Evolutionary conservation across 257 asterid species (phyloP), one percentile per base, ranked within the genome.

Genomic region (Echites panduratus): DNA sequence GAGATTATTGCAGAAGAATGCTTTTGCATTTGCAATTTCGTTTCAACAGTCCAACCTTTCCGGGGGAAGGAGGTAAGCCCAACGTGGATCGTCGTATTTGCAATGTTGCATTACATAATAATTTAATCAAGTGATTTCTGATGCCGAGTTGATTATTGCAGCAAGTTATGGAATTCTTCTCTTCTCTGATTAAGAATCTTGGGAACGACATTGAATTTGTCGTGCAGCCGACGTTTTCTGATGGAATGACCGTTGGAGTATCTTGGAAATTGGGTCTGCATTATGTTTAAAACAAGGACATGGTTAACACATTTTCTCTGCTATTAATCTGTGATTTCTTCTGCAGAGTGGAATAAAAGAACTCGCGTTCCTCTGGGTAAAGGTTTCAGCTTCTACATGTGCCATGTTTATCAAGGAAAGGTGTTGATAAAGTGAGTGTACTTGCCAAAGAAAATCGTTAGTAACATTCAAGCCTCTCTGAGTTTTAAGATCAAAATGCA

Each of bases 1-100:
- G 93, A 91, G 77, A 48, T 86, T 12, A 85, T 87, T 40, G 89
- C 91, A 20, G 96, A 91, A 71, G 96, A 87, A 80, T 91, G 97
- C 76, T 76, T 65, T 22, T 88, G 94, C 67, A 69, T 80, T 71
- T 89, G 90, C 65, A 91, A 89, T 70, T 84, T 91, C 9, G 81
- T 82, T 50, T 82, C 88, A 1, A 40, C 84, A 0, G 79, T 79
- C 70, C 86, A 78, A 56, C 90, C 87, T 67, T 84, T 85, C 65
- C 84, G 76, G 16, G 97, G 97, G 19, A 91, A 89, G 86, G 83
- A 87, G 96, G 96, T 87, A 78, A 50, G 79, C 41, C 17, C 26
- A 24, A 65, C 0, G 11, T 13, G 14, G 38, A 47, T 62, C 17
- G 43, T 48, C 53, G 19, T 5, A 13, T 22, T 32, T 32, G 38